Conservation (phyloP, 768 basidiomycete species). For the Xanthoconium stramineum region DNA sequence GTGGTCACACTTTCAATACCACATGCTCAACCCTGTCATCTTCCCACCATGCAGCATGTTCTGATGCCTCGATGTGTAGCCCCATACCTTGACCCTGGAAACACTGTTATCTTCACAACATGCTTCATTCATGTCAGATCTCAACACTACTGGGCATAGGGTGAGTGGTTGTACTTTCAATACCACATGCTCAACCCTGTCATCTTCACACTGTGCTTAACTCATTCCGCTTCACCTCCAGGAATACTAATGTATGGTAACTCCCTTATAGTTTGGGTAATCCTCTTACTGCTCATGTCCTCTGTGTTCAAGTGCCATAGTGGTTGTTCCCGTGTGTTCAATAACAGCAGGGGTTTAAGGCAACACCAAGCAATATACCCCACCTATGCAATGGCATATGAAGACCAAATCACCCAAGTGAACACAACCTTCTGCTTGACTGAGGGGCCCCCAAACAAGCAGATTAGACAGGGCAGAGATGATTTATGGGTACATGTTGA, state of each 20-base stretch:
- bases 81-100: no score
- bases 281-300: neutral
- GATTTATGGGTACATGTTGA: neutral
- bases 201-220: no score
- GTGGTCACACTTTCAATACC: no score
- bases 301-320: neutral
- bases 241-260: neutral
- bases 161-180: no score
- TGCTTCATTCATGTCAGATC: no score
- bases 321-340: neutral
- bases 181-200: no score
- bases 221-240: no score
- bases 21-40: no score
- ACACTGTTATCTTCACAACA: no score
- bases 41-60: no score
- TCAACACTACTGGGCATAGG: no score
- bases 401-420: neutral
- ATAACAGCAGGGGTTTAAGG: neutral
- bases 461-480: neutral
- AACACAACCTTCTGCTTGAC: neutral
- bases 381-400: neutral
- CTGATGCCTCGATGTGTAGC: no score
- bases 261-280: neutral
- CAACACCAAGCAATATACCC: neutral
- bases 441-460: neutral